Conservation (phyloP, 2,329 filamentous ascomycete genomes). For the Huntiella bhutanensis region DNA sequence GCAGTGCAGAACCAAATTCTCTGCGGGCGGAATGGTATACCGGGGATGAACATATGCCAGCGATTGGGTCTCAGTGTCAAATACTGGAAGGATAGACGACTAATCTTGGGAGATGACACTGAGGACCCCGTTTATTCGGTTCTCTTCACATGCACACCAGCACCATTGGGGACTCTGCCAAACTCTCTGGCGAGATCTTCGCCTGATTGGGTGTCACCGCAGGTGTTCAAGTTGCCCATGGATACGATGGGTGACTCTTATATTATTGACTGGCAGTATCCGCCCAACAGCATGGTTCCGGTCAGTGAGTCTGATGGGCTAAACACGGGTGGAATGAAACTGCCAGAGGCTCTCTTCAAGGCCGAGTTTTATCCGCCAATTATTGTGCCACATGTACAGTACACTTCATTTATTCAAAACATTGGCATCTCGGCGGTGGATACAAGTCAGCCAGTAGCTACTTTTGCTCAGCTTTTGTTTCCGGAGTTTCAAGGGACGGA, state of each 20-base stretch:
- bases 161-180: slow-evolving; percentile 28
- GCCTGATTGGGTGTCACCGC: slow-evolving; percentile 51
- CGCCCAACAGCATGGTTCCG: slow-evolving; percentile 41
- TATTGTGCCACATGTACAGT: slow-evolving; percentile 45
- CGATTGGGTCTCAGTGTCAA: slow-evolving; percentile 53
- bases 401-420: slow-evolving; percentile 38
- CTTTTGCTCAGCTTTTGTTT: slow-evolving; percentile 40
- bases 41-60: slow-evolving; percentile 48
- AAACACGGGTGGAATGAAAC: slow-evolving; percentile 31
- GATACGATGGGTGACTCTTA: slow-evolving; percentile 19
- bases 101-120: slow-evolving; percentile 18
- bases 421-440: slow-evolving; percentile 24
- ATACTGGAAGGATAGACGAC: slow-evolving; percentile 53
- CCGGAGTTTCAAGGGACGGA: slow-evolving; percentile 29
- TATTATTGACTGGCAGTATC: slow-evolving; percentile 54
- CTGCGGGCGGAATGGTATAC: slow-evolving; percentile 51
- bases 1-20: slow-evolving; percentile 36
- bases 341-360: slow-evolving; percentile 56
- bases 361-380: slow-evolving; percentile 59
- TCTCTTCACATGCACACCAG: slow-evolving; percentile 42
- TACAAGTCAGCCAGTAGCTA: slow-evolving; percentile 25
- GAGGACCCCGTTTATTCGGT: slow-evolving; percentile 43
- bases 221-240: slow-evolving; percentile 38
- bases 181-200: slow-evolving; percentile 35
- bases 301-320: slow-evolving; percentile 23